Evolutionary conservation across 2,329 filamentous ascomycete species (phyloP), one percentile per base, ranked within the genome.

Genomic region (Exophiala alcalophila): DNA sequence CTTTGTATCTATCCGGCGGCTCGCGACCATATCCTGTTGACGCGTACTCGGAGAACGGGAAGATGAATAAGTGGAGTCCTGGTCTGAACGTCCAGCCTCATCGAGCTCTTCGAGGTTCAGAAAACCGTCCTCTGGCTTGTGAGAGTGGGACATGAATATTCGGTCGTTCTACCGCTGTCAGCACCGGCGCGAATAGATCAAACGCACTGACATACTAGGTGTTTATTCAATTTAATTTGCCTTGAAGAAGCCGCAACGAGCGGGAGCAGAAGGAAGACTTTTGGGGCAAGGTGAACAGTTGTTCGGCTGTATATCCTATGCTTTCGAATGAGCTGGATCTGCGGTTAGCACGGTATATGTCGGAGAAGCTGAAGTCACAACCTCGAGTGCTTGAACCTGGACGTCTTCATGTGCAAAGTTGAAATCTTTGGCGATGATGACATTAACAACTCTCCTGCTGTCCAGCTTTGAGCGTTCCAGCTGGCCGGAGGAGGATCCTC

Each of bases 71-170:
- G 25, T 26, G 6, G 45, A 52, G n/a, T 29, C 27, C 9, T 44
- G 23, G 30, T 49, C 49, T 19, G 30, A 19, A 24, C 35, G 24
- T 27, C 14, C 19, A 8, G 26, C 59, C 16, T 70, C 66, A 14
- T 65, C 66, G n/a, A 57, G 37, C 24, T 86, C 82, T 47, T 94
- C 85, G 0, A 91, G 64, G 51, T 92, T 85, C 4, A 81, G 74
- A 49, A 89, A 84, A 0, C 84, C 86, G 60, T 91, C 80, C 1
- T 74, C 70, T 3, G 77, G 72, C 44, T 83, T 76, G 58, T 97
- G 89, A 68, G 82, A 86, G 63, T 97, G 90, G 0, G 86, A 91
- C 44, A 97, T 81, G 60, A 89, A 87, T 54, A 97, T 83, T 52
- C 86, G 80, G 46, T 97, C 88, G 57, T 89, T 94, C 63, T 72